phyloP scores from a whole-genome alignment of 2,329 filamentous ascomycete genomes.

The Epichloe amarillans region DNA sequence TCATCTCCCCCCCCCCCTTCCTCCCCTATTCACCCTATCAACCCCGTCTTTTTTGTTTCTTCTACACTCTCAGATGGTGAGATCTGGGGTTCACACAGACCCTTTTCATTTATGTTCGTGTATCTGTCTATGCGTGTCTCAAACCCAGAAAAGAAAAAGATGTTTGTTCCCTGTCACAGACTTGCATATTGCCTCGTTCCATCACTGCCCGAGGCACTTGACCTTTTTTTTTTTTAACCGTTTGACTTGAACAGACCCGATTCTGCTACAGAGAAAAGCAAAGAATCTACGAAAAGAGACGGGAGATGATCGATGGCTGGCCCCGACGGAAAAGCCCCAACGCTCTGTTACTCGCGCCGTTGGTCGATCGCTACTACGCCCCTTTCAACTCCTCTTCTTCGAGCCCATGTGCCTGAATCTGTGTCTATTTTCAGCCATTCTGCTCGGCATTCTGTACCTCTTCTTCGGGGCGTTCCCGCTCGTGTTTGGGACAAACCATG shows the following conservation, averaged over 20 bases:
- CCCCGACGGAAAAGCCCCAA: conserved; percentile 60
- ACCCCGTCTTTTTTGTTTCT: neutral
- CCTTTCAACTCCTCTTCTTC: conserved; percentile 64
- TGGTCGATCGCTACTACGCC: conserved; percentile 46
- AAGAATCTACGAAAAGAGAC: conserved; percentile 56
- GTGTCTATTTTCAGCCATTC: conserved; percentile 68
- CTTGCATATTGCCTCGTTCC: neutral
- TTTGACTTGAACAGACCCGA: conserved; percentile 32
- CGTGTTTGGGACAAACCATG: conserved; percentile 62
- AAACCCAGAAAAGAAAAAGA: neutral
- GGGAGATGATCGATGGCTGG: conserved; percentile 62
- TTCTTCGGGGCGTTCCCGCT: conserved; percentile 83
- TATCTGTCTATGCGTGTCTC: neutral
- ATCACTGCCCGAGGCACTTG: neutral
- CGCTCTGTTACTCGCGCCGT: conserved; percentile 54
- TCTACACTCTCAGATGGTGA: neutral
- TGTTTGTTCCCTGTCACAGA: neutral
- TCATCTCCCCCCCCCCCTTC: neutral
- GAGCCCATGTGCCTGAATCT: conserved; percentile 80
- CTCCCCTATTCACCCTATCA: neutral
- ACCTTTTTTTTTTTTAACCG: neutral
- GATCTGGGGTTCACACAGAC: neutral
- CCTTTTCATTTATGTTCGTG: neutral
- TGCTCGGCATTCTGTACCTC: conserved; percentile 80
- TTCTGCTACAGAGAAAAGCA: conserved; percentile 63